Conservation (phyloP, 2,329 filamentous ascomycete species). For the Exophiala sp. region DNA sequence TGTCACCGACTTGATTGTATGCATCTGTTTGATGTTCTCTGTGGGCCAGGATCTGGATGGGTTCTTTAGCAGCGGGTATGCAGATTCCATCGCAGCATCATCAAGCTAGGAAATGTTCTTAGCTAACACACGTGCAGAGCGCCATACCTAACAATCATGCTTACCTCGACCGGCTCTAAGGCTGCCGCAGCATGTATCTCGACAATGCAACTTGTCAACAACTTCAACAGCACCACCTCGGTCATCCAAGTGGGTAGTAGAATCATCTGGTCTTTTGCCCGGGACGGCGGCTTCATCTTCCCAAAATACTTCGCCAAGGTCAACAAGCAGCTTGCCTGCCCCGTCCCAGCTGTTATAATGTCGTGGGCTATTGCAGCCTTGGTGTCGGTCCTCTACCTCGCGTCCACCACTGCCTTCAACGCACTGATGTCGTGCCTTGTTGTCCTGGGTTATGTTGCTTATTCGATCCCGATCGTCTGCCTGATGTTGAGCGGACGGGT, state of each 20-base stretch:
- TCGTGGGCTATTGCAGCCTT: constrained; percentile 44
- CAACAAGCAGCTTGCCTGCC: neutral
- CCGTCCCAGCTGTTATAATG: neutral
- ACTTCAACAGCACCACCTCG: constrained; percentile 1
- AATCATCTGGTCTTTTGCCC: constrained; percentile 43
- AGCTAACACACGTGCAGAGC: neutral
- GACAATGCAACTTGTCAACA: neutral
- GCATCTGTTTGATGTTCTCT: constrained; percentile 49
- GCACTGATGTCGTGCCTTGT: constrained; percentile 38
- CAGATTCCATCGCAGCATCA: too few relatives aligned
- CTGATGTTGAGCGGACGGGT: constrained; percentile 44
- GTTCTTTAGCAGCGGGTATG: constrained; percentile 30
- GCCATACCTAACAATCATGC: neutral
- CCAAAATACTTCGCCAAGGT: neutral
- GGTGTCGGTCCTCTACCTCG: constrained; percentile 39
- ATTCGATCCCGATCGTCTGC: constrained; percentile 45
- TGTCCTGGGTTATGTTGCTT: constrained; percentile 45
- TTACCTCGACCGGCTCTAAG: neutral
- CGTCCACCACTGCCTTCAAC: neutral
- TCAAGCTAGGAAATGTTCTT: too few relatives aligned
- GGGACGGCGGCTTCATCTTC: neutral
- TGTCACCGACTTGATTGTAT: constrained; percentile 47
- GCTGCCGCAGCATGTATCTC: neutral
- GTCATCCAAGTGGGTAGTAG: constrained; percentile 31
- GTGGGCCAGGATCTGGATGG: constrained; percentile 40